Base-by-base conservation (phyloP, 345 rosid species). In the Mangifera indica region DNA sequence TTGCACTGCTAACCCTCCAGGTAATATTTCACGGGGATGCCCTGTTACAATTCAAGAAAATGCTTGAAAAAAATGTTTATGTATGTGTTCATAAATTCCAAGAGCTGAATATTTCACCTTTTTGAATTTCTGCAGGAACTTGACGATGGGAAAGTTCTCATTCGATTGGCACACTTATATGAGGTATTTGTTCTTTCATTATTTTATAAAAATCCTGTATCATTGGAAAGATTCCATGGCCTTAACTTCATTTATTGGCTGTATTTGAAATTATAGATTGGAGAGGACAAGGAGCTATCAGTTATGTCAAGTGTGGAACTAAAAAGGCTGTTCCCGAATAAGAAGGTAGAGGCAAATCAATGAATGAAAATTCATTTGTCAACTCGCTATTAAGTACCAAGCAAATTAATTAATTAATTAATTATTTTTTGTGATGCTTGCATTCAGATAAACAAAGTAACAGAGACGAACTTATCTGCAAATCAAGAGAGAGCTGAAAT, bases 281-380 rank as follows among this genome's bases (percentile, higher is more conserved):
- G 90, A 52, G 98, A 93, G 78, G 98, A 93, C 84, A 86, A 85
- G 77, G 90, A 87, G 69, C 88, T 86, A 51, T 90, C 97, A 2
- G 83, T 79, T 37, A 82, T 82, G 77, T 83, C 91, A 46, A 87
- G 61, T 17, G 94, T 93, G 37, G 90, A 90, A 66, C 84, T 93
- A 62, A 85, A 83, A 64, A 90, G 81, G 78, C 55, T 93, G 46
- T 93, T 93, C 48, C 85, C 86, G 3, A 46, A 80, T 21, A 82
- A 81, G 74, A 83, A 86, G 92, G 92, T 88, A 82, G 55, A 17
- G n/a, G 26, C 51, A 37, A 54, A 53, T 45, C 24, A 10, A 37
- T 18, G 22, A 44, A 8, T 3, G 12, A 32, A 37, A 65, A 14
- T 24, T 48, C 17, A 10, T 12, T 29, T 7, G 18, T 45, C 40